Evolutionary conservation across 2,329 filamentous ascomycete genomes (phyloP), one percentile per base, ranked within the genome.

Genomic region (Fusarium sp.): DNA sequence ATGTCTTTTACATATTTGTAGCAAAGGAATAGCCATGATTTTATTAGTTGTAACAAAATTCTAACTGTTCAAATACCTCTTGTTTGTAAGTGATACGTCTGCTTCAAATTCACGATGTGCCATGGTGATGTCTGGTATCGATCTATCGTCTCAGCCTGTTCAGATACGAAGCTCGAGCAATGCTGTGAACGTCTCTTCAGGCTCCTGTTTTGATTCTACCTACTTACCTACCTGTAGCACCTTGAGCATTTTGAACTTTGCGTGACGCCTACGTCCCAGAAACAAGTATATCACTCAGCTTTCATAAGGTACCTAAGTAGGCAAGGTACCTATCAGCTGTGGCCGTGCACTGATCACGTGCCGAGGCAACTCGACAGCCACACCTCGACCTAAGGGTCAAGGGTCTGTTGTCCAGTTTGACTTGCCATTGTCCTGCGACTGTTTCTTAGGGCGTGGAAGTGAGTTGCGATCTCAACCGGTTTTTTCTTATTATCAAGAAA

Each of bases 1-100:
- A 71, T 73, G 72, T 69, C 58, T 74, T 74, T 71, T 67, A 73
- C 66, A 73, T 73, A 68, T 59, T 71, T 72, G 66, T 64, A 66
- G 76, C 68, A 72, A 73, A 33, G 72, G 73, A 72, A 70, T 61
- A 76, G 74, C 70, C 63, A 73, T 78, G 76, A 70, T 78, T 78
- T 73, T 54, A 61, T 77, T 75, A 74, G 65, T 76, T 75, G 72
- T 76, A 77, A 64, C 65, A 78, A 77, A 75, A 76, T 70, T 61
- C 63, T 69, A 75, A 75, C 39, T 69, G 65, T 77, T 77, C 69
- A 76, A 75, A 59, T 15, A 63, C 21, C 18, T 52, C 5, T 18
- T 21, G 19, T 25, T 23, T 16, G 19, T 8, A 23, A 23, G 33
- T 63, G 33, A 63, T 25, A 7, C 16, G 21, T 45, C 9, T 42